A percentile compares a stretch with the other conserved stretches of the same genome.
phyloP scores from a whole-genome alignment of 768 basidiomycete species.

The Pleurotus cornucopiae region DNA sequence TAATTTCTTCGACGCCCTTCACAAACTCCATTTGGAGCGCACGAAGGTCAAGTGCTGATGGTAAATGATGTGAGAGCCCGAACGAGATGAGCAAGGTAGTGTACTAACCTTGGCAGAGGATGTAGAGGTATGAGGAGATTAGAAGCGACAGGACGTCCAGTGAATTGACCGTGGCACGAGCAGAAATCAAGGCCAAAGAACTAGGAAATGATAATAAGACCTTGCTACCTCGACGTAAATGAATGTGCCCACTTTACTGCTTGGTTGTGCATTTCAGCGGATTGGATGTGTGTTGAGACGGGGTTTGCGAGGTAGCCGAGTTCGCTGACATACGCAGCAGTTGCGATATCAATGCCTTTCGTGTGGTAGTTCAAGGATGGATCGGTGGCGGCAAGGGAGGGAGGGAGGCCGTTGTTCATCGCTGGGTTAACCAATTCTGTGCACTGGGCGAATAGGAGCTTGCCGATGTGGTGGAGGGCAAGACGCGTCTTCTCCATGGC shows the following conservation, averaged over 20 bases:
- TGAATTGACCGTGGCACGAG: conserved; percentile 72
- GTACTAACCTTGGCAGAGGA: conserved; percentile 56
- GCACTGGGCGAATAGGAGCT: conserved; percentile 62
- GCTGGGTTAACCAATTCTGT: conserved; percentile 70
- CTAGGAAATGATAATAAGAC: conserved; percentile 30
- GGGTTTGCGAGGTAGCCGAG: conserved; percentile 81
- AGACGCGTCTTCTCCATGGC: conserved; percentile 86
- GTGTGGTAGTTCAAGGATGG: conserved; percentile 79
- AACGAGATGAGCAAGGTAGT: conserved; percentile 7
- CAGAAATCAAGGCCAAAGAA: conserved; percentile 81
- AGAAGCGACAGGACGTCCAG: conserved; percentile 76
- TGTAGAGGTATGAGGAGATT: conserved; percentile 71
- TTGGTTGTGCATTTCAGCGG: conserved; percentile 91
- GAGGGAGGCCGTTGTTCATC: conserved; percentile 82
- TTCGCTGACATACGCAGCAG: conserved; percentile 78
- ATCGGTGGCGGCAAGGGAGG: conserved; percentile 74
- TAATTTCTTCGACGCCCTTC: conserved; percentile 36
- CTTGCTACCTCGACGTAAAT: background rate
- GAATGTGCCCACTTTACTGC: conserved; percentile 68
- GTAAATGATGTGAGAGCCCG: background rate
- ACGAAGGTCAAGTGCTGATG: conserved; percentile 69
- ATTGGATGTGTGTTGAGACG: conserved; percentile 80
- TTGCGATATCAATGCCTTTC: conserved; percentile 83
- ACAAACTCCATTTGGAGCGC: conserved; percentile 64
- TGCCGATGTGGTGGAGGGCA: conserved; percentile 64